These are phyloP conservation scores for Neurospora sp. DNA, from an alignment of 495 filamentous ascomycete genomes.

Conservation along the genomic window DNA sequence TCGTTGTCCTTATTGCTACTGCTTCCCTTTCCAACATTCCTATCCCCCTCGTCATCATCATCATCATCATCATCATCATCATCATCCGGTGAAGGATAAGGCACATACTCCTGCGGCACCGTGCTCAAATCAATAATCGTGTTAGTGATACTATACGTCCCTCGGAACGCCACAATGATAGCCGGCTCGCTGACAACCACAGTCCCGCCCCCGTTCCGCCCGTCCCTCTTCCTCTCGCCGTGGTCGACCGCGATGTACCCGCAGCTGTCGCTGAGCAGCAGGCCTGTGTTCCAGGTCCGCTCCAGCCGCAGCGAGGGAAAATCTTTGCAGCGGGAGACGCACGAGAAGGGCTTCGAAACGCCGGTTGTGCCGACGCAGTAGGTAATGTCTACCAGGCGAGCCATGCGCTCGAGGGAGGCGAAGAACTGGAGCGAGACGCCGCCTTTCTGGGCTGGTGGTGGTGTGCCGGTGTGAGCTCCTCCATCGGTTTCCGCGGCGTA, in stretches of 20 bases:
- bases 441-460: conserved; percentile 4
- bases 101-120: conserved; percentile 79
- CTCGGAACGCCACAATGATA: conserved; percentile 88
- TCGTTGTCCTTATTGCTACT: neutral
- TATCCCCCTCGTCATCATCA: conserved; percentile 21
- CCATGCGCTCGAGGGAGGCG: conserved; percentile 69
- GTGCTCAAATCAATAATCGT: conserved; percentile 81
- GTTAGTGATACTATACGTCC: conserved; percentile 88
- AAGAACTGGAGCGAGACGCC: conserved; percentile 59
- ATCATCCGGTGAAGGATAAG: conserved; percentile 55
- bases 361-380: conserved; percentile 87
- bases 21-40: conserved; percentile 1
- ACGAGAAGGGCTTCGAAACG: conserved; percentile 70
- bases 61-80: conserved; percentile 30
- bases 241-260: conserved; percentile 89
- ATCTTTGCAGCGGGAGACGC: conserved; percentile 71
- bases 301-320: conserved; percentile 72
- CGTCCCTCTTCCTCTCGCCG: conserved; percentile 10
- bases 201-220: conserved; percentile 22
- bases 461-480: neutral
- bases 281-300: conserved; percentile 82
- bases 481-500: neutral
- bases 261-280: conserved; percentile 79
- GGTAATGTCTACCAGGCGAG: conserved; percentile 83
- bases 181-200: conserved; percentile 17